Evolutionary conservation across 345 rosid species (phyloP), one percentile per base, ranked within the genome.

Genomic region (Eucalyptus curtisii): DNA sequence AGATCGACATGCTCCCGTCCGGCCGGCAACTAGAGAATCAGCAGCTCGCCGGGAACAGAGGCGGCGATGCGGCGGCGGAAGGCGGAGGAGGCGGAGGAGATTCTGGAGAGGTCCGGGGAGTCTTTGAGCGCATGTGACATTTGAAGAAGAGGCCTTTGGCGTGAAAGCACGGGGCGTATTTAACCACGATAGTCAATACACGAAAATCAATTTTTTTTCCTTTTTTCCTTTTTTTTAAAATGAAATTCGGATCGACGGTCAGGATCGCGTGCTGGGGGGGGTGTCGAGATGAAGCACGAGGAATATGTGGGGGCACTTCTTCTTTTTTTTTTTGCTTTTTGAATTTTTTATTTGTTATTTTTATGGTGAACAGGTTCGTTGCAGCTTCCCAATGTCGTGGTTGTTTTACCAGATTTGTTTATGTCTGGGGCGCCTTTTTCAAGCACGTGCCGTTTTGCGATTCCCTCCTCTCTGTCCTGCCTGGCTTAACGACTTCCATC

Each of bases 1-100:
- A 94, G 87, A 90, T 90, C 89, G 97, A 90, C 99, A 96, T 96
- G 44, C 79, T 66, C 40, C 57, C 57, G 57, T 52, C 4, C 2
- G 57, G 5, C 57, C 57, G 57, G 10, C 25, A 52, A 52, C 57
- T 52, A 52, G 57, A 52, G 57, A 52, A 4, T 52, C 57, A 20
- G 57, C 2, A 61, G 31, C 68, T 30, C 31, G 8, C 0, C 1
- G 33, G 31, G 16, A 30, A 30, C 20, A 8, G 8, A 7, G 27
- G 82, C 47, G 47, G 30, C 82, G 47, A 19, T 37, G 22, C 44
- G 25, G 45, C 11, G 10, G 25, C 24, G 20, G 12, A 37, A 11
- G 42, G 40, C 3, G 24, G 45, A 11, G 13, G 25, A 37, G 25
- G 31, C 13, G 16, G 68, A 12, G 8, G 33, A 3, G 15, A 40